phyloP scores from a whole-genome alignment of 106 monocot species.

The Acorus calamus region DNA sequence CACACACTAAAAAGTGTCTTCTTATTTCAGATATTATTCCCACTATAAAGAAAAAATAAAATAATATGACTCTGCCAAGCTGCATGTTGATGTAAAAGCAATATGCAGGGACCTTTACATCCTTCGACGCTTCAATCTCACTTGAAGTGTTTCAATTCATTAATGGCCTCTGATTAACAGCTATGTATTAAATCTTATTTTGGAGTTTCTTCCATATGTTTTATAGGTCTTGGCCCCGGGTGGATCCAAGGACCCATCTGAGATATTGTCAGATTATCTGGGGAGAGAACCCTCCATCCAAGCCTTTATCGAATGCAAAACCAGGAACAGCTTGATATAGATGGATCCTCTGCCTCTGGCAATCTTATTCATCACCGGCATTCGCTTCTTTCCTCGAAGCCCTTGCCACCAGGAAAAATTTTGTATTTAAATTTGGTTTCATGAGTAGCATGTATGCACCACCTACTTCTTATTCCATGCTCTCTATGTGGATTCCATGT shows the following conservation, averaged over 20 bases:
- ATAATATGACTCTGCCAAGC: not conserved
- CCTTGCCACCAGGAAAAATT: too few species aligned
- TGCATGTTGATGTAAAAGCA: not conserved
- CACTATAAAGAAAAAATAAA: not conserved
- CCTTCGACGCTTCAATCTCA: not conserved
- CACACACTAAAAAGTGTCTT: not conserved
- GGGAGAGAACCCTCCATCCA: conserved; percentile 73
- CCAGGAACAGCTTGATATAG: conserved; percentile 20
- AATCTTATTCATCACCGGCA: too few species aligned
- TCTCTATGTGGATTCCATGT: too few species aligned
- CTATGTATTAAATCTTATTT: not conserved
- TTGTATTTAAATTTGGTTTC: too few species aligned
- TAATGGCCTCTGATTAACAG: too few species aligned
- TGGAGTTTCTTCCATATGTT: not conserved
- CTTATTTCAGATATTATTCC: not conserved
- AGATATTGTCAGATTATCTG: conserved; percentile 67
- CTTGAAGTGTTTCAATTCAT: not conserved
- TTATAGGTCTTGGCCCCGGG: conserved; percentile 74
- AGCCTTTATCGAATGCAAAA: conserved; percentile 54
- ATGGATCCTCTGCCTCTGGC: not conserved
- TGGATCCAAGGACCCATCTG: conserved; percentile 50
- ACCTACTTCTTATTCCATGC: too few species aligned
- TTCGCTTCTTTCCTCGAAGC: too few species aligned
- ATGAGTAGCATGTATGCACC: too few species aligned
- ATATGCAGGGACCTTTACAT: not conserved